These are phyloP conservation scores for Linum usitatissimum DNA, from an alignment of 345 rosid genomes.

Conservation along the genomic window DNA sequence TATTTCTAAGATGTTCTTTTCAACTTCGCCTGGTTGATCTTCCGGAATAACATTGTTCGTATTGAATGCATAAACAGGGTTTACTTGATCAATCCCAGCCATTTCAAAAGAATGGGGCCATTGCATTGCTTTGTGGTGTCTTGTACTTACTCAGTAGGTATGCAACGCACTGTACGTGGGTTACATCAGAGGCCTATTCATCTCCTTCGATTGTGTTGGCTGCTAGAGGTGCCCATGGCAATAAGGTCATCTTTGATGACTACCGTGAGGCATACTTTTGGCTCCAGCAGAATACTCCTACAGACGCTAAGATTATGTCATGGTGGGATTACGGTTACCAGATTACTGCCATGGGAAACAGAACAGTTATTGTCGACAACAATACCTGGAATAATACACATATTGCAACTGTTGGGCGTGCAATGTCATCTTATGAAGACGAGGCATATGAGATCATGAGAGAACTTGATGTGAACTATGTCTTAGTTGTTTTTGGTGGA, in stretches of 20 bases:
- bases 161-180: constrained; percentile 95
- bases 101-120: constrained; percentile 77
- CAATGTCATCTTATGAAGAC: constrained; percentile 96
- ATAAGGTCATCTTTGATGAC: constrained; percentile 88
- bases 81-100: constrained; percentile 93
- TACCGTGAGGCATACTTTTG: constrained; percentile 99
- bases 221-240: constrained; percentile 98
- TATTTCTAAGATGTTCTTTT: neutral
- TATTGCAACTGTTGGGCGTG: constrained; percentile 99
- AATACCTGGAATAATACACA: constrained; percentile 99
- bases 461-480: constrained; percentile 94
- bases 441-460: constrained; percentile 94
- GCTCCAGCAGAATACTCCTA: constrained; percentile 95
- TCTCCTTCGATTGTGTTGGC: constrained; percentile 98
- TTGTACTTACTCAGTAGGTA: constrained; percentile 86
- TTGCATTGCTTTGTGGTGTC: constrained; percentile 73
- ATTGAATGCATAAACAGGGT: constrained; percentile 37
- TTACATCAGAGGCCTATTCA: constrained; percentile 97
- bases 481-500: constrained; percentile 94
- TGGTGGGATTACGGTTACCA: constrained; percentile 99
- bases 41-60: constrained; percentile 1
- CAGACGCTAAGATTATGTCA: constrained; percentile 96
- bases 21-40: neutral
- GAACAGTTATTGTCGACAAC: constrained; percentile 97
- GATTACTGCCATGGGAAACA: constrained; percentile 98